These are phyloP conservation scores for Crithidia bombi DNA, from an alignment of 208 protist species.

Conservation along the genomic window DNA sequence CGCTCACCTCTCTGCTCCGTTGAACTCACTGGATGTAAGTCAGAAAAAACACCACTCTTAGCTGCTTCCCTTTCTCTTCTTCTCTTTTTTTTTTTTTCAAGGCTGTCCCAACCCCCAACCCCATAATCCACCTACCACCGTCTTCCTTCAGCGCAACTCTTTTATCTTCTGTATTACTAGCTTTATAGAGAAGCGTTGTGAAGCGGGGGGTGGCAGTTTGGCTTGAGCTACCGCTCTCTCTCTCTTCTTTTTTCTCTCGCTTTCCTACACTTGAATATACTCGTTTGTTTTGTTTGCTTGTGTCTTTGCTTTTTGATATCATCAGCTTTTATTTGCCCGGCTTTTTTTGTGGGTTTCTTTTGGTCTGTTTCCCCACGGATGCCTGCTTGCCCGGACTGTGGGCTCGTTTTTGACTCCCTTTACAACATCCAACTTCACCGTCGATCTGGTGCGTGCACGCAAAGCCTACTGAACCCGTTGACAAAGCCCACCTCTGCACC, in stretches of 20 bases:
- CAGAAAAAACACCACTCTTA: too few relatives aligned
- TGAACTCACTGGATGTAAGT: too few relatives aligned
- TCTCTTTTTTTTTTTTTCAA: too few relatives aligned
- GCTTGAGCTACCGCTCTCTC: neutral
- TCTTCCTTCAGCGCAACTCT: too few relatives aligned
- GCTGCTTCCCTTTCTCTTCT: too few relatives aligned
- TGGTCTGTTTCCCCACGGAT: conserved; percentile 20
- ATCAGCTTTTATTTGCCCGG: neutral
- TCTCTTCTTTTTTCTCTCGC: neutral
- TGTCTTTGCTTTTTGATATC: conserved; percentile 11
- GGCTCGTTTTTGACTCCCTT: conserved; percentile 44
- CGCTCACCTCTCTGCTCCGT: neutral
- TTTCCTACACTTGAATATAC: neutral
- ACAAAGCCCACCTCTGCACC: neutral
- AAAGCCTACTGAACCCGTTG: neutral
- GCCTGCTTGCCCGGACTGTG: conserved; percentile 57
- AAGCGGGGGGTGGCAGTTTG: neutral
- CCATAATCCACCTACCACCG: too few relatives aligned
- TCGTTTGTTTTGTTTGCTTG: conserved; percentile 9
- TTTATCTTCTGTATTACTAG: too few relatives aligned
- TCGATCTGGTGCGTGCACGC: conserved; percentile 19
- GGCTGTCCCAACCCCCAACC: too few relatives aligned
- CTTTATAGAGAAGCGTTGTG: neutral
- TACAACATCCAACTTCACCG: conserved; percentile 44
- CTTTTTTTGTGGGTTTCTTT: conserved; percentile 10